A percentile compares a stretch with the other conserved stretches of the same genome.
phyloP scores from a whole-genome alignment of 169 alveolate genomes.

The Cryptosporidium baileyi region DNA sequence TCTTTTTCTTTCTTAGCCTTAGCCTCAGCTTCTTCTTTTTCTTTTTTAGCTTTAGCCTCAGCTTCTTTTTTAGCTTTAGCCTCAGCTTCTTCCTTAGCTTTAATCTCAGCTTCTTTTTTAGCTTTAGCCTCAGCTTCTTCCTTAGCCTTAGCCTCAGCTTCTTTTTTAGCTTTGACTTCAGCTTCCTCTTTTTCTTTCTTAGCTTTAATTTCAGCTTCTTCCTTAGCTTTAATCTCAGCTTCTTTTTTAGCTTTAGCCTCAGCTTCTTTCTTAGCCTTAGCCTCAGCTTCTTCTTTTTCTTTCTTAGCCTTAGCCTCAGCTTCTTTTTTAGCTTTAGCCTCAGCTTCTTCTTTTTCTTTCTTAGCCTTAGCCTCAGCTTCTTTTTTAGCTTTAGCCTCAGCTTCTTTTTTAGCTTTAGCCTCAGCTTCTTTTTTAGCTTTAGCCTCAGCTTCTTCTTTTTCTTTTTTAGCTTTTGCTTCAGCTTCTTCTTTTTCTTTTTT shows the following conservation, averaged over 20 bases:
- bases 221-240: not conserved
- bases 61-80: conserved; percentile 14
- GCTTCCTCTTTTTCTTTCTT: conserved; percentile 18
- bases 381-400: not conserved
- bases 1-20: conserved; percentile 3
- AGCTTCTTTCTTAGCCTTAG: not conserved
- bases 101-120: not conserved
- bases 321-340: not conserved
- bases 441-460: not conserved
- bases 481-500: not conserved
- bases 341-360: not conserved
- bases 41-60: conserved; percentile 2
- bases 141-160: conserved; percentile 6
- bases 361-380: not conserved
- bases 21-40: conserved; percentile 14
- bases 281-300: not conserved
- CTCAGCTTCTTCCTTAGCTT: conserved; percentile 6
- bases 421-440: not conserved
- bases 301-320: not conserved
- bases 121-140: not conserved
- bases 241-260: not conserved
- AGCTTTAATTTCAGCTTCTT: not conserved
- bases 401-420: not conserved
- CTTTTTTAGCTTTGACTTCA: not conserved
- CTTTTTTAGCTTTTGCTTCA: not conserved